phyloP scores from a whole-genome alignment of 768 basidiomycete species.

The Lactifluus hygrophoroides region DNA sequence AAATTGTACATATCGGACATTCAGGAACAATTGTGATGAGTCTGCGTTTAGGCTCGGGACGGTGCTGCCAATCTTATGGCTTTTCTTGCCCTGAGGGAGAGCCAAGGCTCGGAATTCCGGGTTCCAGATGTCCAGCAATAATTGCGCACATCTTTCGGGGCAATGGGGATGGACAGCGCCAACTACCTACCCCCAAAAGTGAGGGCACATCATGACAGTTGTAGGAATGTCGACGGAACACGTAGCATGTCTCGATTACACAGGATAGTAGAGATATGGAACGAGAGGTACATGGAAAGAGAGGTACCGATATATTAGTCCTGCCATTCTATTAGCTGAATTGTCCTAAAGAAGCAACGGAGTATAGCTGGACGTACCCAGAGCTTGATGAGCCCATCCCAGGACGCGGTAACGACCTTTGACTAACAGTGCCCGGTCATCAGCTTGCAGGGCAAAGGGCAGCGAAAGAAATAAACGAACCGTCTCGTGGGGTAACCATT shows the following conservation, averaged over 20 bases:
- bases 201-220: background rate
- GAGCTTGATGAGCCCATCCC: conserved; percentile 97
- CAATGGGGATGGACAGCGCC: background rate
- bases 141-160: background rate
- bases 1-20: background rate
- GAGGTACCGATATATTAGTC: conserved; percentile 7
- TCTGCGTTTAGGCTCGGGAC: background rate
- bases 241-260: background rate
- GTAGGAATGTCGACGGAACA: background rate
- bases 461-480: conserved; percentile 36
- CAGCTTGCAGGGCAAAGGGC: background rate
- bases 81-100: background rate
- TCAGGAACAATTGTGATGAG: background rate
- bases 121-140: background rate
- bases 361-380: conserved; percentile 54
- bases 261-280: background rate
- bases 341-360: background rate
- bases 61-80: background rate
- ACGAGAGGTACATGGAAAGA: background rate
- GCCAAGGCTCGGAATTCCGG: background rate
- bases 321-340: conserved; percentile 11
- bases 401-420: conserved; percentile 93
- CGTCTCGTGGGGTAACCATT: conserved; percentile 96
- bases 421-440: conserved; percentile 45
- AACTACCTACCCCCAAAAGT: background rate